Base-by-base conservation (phyloP, 2,329 filamentous ascomycete species). In the Neodidymelliopsis sp. region DNA sequence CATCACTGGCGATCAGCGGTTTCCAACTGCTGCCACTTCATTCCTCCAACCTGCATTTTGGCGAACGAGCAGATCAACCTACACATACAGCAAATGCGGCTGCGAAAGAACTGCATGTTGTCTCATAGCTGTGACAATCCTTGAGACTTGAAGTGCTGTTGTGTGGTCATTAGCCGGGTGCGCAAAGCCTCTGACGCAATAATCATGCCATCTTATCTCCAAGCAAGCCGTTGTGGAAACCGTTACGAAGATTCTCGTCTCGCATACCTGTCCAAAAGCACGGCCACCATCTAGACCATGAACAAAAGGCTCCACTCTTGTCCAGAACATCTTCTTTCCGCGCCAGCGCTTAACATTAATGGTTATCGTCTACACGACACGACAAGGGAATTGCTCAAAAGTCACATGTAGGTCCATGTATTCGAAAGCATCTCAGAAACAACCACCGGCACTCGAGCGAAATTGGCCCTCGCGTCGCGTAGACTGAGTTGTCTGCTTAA, bases 111-210 rank as follows among this genome's bases (percentile, higher is more conserved):
- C 22, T 13, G 20, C n/a, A 8, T 28, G 4, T 23, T 6, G 16
- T 16, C 27, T 11, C 30, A 35, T 10, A 4, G 20, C 11, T 12
- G 12, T 11, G n/a, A 29, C 9, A 9, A 16, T 6, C 22, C 29
- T 25, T 6, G 7, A 12, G 13, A 23, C 15, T 4, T 13, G 24
- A 8, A 9, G 15, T 11, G 13, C 23, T 35, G 47, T 10, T 18
- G 27, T 24, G 20, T 7, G 2, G 13, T 33, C 13, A 10, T 30
- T 15, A 20, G 22, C 18, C 27, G 30, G n/a, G 22, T 8, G 30
- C 23, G 27, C n/a, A 13, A 41, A 31, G 48, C 41, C 48, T 41
- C 36, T 31, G 36, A 51, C 41, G 48, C 30, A 33, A 41, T 34
- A 41, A 38, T 45, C 33, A 13, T 36, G 27, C 35, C 24, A 45